Percentiles rank a stretch among this genome's conserved stretches.
These are phyloP conservation scores for Melanopsichium pennsylvanicum DNA, from an alignment of 1,284 basidiomycete genomes.

Conservation along the genomic window DNA sequence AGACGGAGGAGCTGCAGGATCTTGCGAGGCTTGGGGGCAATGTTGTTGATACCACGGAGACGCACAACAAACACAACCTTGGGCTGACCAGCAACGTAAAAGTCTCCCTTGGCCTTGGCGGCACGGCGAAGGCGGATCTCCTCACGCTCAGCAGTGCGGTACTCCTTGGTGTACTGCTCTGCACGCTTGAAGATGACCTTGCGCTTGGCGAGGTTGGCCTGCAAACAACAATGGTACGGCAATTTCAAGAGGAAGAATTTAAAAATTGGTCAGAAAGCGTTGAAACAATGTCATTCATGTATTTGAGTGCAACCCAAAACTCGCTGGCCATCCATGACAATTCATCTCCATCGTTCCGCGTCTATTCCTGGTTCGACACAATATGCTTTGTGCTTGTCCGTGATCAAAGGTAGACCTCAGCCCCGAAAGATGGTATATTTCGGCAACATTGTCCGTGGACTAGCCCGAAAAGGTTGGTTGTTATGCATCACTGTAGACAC, in stretches of 20 bases:
- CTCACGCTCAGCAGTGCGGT: slow-evolving; percentile 89
- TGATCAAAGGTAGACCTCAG: slow-evolving; percentile 51
- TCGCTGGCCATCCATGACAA: slow-evolving; percentile 2
- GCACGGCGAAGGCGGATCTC: slow-evolving; percentile 93
- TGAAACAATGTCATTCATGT: too few relatives aligned
- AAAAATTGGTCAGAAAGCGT: slow-evolving; percentile 16
- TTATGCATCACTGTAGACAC: slow-evolving; percentile 57
- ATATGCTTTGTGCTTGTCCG: not conserved
- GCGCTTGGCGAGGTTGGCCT: slow-evolving; percentile 90
- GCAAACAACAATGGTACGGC: too few relatives aligned
- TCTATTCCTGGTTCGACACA: not conserved
- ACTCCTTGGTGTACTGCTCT: slow-evolving; percentile 98
- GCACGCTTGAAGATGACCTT: slow-evolving; percentile 99
- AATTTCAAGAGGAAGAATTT: not conserved
- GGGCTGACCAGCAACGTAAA: slow-evolving; percentile 94
- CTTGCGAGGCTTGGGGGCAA: slow-evolving; percentile 98
- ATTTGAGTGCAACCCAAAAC: not conserved
- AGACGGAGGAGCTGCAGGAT: slow-evolving; percentile 97
- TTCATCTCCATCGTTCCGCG: not conserved
- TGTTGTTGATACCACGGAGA: slow-evolving; percentile 93
- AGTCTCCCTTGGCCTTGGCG: slow-evolving; percentile 91
- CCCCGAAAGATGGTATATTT: slow-evolving; percentile 66
- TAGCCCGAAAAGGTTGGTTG: slow-evolving; percentile 58
- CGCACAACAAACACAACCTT: slow-evolving; percentile 98
- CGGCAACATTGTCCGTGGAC: slow-evolving; percentile 62